These are phyloP conservation scores for Lactarius quietus DNA, from an alignment of 768 basidiomycete species.

Conservation along the genomic window DNA sequence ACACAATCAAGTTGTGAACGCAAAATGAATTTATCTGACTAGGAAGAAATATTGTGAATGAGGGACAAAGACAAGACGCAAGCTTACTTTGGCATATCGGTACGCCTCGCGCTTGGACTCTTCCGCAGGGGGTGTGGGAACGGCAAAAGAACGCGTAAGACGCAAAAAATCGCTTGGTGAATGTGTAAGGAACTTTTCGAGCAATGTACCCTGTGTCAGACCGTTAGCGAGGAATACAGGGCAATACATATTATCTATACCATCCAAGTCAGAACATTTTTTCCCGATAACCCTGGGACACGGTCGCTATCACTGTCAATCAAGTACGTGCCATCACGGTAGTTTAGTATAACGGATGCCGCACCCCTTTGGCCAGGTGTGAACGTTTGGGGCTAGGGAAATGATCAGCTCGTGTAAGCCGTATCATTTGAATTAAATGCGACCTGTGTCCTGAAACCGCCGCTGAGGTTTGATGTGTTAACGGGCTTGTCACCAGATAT, in stretches of 20 bases:
- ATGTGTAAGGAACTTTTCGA: conserved; percentile 85
- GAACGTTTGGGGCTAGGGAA: conserved; percentile 53
- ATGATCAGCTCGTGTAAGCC: neutral
- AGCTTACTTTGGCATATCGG: conserved; percentile 73
- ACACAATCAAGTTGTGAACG: conserved; percentile 93
- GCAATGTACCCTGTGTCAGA: conserved; percentile 64
- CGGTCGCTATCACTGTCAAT: conserved; percentile 51
- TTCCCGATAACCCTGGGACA: conserved; percentile 43
- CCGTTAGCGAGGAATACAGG: neutral
- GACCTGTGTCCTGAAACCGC: conserved; percentile 57
- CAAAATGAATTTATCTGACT: conserved; percentile 74
- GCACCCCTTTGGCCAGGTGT: conserved; percentile 80
- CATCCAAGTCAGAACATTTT: conserved; percentile 76
- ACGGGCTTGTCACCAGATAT: conserved; percentile 69
- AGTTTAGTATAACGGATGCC: conserved; percentile 59
- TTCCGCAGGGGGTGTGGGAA: conserved; percentile 30
- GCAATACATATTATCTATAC: conserved; percentile 34
- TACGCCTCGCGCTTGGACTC: conserved; percentile 64
- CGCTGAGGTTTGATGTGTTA: conserved; percentile 58
- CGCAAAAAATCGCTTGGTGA: conserved; percentile 58
- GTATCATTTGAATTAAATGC: conserved; percentile 26
- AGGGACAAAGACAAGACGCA: neutral
- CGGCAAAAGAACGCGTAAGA: conserved; percentile 40
- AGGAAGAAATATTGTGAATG: neutral
- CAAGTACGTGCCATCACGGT: conserved; percentile 63